Evolutionary conservation across 371 early-diverging fungal genomes (phyloP), one percentile per base, ranked within the genome.

Genomic region (Mortierella sp.): DNA sequence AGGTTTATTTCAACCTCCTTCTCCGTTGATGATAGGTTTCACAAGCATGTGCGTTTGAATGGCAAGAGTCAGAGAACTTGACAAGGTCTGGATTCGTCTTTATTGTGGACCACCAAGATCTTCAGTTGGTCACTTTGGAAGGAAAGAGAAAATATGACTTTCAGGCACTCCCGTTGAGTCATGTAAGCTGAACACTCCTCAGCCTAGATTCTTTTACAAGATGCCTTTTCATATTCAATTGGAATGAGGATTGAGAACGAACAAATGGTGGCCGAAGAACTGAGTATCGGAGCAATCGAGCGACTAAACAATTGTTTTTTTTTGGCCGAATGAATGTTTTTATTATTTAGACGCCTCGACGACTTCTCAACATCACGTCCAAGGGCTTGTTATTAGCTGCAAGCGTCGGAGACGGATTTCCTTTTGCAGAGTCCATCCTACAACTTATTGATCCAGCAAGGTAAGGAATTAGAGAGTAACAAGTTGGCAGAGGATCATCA

Each of bases 101-200:
- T 77, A 70, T 85, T 34, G 82, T 85, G 55, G 77, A 85, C 42
- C 70, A 78, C 21, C 74, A 79, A 10, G 82, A 85, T 28, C 72
- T 85, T 24, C 81, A 85, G 42, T 52, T 85, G 48, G 76, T 80
- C 2, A 74, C 77, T 16, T 45, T 81, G 31, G 75, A 75, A 21
- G 72, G 50, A n/a, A 52, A 34, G 38, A 50, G 73, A 60, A 81
- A 79, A 57, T 80, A 81, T 70, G 77, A 70, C 13, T 26, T 70
- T 42, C 78, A 77, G 44, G 71, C 72, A 21, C 54, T 87, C 8
- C 38, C 60, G 9, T 19, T 87, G 58, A 76, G 81, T 31, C 79
- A 68, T n/a, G 84, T 84, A 81, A 75, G 70, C 14, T 45, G n/a
- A n/a, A 28, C n/a, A 26, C 72, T 16, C 24, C 24, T 55, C 42